A percentile compares a stretch with the other conserved stretches of the same genome.
Conservation (phyloP, 805 yeast genomes). For the Metschnikowia anglica region DNA sequence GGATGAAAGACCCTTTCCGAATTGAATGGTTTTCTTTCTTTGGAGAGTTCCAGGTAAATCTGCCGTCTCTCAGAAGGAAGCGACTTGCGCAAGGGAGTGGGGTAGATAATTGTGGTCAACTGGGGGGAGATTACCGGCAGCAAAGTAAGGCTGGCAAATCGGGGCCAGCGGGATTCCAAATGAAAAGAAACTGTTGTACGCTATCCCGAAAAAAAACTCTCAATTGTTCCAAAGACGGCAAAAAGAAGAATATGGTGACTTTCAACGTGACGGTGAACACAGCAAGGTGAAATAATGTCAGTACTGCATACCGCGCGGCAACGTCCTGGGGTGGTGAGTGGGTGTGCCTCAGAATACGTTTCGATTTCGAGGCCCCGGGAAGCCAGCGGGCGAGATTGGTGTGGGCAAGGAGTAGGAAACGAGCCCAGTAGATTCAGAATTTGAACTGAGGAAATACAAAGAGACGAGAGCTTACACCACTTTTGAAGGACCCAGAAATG, state of each 20-base stretch:
- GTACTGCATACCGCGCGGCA: slow-evolving; percentile 4
- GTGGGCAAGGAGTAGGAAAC: too few relatives aligned
- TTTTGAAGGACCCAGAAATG: too few relatives aligned
- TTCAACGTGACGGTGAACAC: slow-evolving; percentile 5
- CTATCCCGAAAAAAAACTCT: too few relatives aligned
- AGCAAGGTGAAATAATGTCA: slow-evolving; percentile 9
- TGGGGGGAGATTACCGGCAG: too few relatives aligned
- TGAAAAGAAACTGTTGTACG: neutral
- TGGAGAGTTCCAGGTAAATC: neutral
- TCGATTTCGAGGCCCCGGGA: slow-evolving; percentile 8
- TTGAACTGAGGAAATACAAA: too few relatives aligned
- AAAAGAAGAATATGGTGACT: slow-evolving; percentile 3
- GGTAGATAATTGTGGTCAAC: neutral
- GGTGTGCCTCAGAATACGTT: neutral
- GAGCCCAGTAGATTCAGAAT: too few relatives aligned
- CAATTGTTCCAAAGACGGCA: slow-evolving; percentile 2
- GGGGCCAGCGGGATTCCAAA: too few relatives aligned
- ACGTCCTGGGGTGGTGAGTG: slow-evolving; percentile 1
- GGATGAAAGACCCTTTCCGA: too few relatives aligned
- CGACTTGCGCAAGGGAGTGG: neutral
- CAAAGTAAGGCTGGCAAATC: neutral
- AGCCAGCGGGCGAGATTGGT: too few relatives aligned
- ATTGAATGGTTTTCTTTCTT: neutral
- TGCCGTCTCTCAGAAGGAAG: neutral
- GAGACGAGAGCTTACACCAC: too few relatives aligned